Base-by-base conservation (phyloP, 805 yeast genomes). In the Komagataella pastoris region DNA sequence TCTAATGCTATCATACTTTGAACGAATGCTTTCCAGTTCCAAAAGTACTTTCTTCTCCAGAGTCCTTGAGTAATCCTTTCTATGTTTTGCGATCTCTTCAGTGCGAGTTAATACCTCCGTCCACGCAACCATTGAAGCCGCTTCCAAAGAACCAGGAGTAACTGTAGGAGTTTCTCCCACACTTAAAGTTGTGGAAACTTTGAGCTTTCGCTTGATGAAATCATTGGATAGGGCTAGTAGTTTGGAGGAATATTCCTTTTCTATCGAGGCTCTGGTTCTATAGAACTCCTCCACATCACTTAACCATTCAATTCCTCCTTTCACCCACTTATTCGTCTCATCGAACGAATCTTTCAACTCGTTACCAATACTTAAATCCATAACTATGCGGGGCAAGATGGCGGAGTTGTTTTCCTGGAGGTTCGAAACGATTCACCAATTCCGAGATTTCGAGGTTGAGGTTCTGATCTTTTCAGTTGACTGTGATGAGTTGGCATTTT, bases 121-220 rank as follows among this genome's bases (percentile, higher is more conserved):
- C 99, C 99, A 91, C 1, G 95, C 79, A 10, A 87, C 95, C 55
- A 90, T 68, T 14, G 86, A 74, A 0, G 97, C 96, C 56, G 86
- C 76, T 62, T 93, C 98, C 49, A 91, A 71, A 0, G 97, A 88
- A 0, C 99, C 99, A 0, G 99, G 98, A 0, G 99, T 93, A 47
- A 87, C 77, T 46, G 81, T 76, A 0, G 99, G 99, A 17, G 78
- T 77, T 54, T 88, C 96, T 23, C 99, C 99, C 2, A 93, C 99
- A 47, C 90, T 80, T 24, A 93, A 66, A 12, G 69, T 64, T 0
- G 91, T 78, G 8, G 88, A 72, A 17, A 73, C 66, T 56, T 80
- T 79, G 49, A 95, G 84, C 63, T 90, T 89, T 65, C 80, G 84
- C 54, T 81, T 83, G 58, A 88, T 81, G 55, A 81, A 85, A 54